A percentile compares a stretch with the other conserved stretches of the same genome.
Conservation (phyloP, 371 early-diverging fungal species). For the Mortierella sp. region DNA sequence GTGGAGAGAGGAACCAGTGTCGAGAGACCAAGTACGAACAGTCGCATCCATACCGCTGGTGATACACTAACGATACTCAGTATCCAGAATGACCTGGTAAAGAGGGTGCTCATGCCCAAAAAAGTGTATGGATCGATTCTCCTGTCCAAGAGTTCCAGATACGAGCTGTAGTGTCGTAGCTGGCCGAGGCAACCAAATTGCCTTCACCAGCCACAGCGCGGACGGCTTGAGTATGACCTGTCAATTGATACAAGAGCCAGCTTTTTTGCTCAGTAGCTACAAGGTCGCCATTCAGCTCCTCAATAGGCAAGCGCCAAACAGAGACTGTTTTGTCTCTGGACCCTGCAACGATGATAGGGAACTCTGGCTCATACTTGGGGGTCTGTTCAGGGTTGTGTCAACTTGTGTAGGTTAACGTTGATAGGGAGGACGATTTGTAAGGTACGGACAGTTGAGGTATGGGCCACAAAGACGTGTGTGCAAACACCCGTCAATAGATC, state of each 20-base stretch:
- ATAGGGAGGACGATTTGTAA: constrained; percentile 84
- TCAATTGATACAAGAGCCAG: constrained; percentile 72
- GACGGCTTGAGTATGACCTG: constrained; percentile 93
- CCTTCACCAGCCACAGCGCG: constrained; percentile 92
- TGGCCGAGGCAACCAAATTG: constrained; percentile 89
- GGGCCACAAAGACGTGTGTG: constrained; percentile 89
- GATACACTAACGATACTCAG: constrained; percentile 81
- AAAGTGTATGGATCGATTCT: constrained; percentile 73
- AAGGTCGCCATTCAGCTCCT: constrained; percentile 59
- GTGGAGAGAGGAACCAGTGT: constrained; percentile 79
- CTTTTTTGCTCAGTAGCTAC: constrained; percentile 5
- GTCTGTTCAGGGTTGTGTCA: constrained; percentile 19
- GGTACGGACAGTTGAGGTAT: constrained; percentile 95
- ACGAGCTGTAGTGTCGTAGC: constrained; percentile 93
- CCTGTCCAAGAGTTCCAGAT: constrained; percentile 91
- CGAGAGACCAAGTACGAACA: constrained; percentile 94
- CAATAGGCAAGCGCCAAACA: constrained; percentile 90
- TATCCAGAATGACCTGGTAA: constrained; percentile 87
- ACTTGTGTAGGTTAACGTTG: constrained; percentile 63
- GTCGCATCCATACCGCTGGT: constrained; percentile 96
- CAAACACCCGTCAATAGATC: constrained; percentile 57
- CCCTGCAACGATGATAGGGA: constrained; percentile 91
- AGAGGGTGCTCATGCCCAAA: constrained; percentile 91
- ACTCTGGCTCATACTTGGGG: constrained; percentile 65
- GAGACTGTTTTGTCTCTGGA: constrained; percentile 93